Evolutionary conservation across 106 monocot species (phyloP).

Genomic region (Cymbidium sinense): DNA sequence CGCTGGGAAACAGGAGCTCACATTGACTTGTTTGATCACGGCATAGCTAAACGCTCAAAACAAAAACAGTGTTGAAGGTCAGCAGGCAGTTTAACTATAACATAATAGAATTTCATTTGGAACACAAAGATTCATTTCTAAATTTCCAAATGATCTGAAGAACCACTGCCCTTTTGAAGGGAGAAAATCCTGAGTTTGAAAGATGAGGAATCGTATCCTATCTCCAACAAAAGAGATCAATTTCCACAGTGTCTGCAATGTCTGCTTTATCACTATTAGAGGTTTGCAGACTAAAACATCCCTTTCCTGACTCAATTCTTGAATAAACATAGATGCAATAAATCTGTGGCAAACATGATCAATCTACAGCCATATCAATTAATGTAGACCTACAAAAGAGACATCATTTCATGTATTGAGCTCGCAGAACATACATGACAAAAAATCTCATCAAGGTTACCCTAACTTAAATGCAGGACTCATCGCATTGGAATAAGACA

Average conservation of each 20-base stretch:
- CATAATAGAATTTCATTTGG: background rate
- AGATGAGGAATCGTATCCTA: too few relatives aligned
- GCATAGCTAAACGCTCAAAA: background rate
- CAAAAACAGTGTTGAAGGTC: background rate
- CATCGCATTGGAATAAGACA: background rate
- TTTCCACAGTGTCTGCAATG: too few relatives aligned
- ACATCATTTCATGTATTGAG: background rate
- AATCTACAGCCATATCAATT: background rate
- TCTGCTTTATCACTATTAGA: background rate
- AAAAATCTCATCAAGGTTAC: background rate
- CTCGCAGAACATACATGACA: background rate
- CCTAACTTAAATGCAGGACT: background rate
- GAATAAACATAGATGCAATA: background rate
- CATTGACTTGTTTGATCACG: background rate
- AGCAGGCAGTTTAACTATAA: background rate
- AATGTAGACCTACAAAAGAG: background rate
- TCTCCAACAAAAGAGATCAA: too few relatives aligned
- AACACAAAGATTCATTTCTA: background rate
- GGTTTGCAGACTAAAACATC: conserved; percentile 2
- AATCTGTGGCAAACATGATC: background rate
- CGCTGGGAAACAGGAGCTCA: background rate
- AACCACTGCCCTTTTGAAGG: too few relatives aligned
- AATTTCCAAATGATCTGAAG: background rate
- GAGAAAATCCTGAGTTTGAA: too few relatives aligned
- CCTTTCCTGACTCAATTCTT: background rate